Base-by-base conservation (phyloP, 2,329 filamentous ascomycete species). In the Intubia oerlemansii region DNA sequence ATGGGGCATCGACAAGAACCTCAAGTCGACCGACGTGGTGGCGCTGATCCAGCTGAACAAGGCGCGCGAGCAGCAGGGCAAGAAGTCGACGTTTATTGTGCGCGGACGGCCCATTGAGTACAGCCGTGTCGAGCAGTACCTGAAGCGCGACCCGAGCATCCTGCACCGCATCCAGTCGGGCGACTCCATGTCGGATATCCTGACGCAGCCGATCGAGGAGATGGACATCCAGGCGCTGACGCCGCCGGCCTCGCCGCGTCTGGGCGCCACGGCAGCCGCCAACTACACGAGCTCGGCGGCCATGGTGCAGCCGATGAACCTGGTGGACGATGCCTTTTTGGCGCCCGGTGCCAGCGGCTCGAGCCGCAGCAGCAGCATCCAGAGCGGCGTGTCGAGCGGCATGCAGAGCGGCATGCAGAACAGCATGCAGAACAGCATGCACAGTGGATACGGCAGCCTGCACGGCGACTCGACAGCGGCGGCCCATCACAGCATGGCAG, bases 1-100 rank as follows among this genome's bases (percentile, higher is more conserved):
- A 20, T 49, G 46, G 46, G 41, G 38, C 3, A 35, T 48, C 7
- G 38, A 44, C 27, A 49, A 49, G 36, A 45, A 45, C 31, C 38
- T 43, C 31, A 47, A 45, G 33, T 39, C 38, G 0, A 25, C 36
- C n/a, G 41, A 46, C 31, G 44, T 47, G 2, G 36, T 39, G 17
- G 33, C 38, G 17, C 40, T 46, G 34, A 27, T 43, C 7, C 34
- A 34, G 11, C 24, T 46, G 12, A 38, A 42, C 21, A 36, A 40
- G 19, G 32, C 39, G 16, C 42, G 44, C 7, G 38, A 39, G 5
- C 32, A 33, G 6, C 21, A 27, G 3, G 42, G 42, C 29, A 46
- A 44, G 33, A 25, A 31, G 5, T 40, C 42, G 7, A 28, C 20
- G 10, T 45, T 44, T 29, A 33, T 36, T 9, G 28, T 44, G 17